These are phyloP conservation scores for Kandelia obovata DNA, from an alignment of 345 rosid genomes.

Conservation along the genomic window DNA sequence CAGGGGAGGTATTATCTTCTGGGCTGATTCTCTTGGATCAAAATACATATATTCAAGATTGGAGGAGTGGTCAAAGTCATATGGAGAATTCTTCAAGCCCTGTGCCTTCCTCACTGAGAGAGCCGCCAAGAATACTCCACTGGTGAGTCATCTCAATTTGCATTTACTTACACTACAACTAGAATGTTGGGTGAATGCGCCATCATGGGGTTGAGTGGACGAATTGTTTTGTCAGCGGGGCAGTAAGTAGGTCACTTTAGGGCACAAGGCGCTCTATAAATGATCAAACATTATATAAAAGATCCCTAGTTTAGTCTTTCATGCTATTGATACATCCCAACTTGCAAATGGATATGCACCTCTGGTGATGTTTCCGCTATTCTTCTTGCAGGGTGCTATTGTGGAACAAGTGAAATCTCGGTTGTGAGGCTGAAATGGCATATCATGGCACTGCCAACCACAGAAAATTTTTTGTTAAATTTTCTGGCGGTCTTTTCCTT, in stretches of 20 bases:
- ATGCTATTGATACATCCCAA: neutral
- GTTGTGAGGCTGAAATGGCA: constrained; percentile 17
- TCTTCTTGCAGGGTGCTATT: constrained; percentile 60
- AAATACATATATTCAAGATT: constrained; percentile 46
- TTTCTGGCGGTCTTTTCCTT: neutral
- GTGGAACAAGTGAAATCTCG: constrained; percentile 28
- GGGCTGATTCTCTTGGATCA: constrained; percentile 52
- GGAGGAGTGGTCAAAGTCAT: constrained; percentile 71
- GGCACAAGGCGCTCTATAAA: neutral
- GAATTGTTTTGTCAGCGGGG: neutral
- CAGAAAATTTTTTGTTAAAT: neutral
- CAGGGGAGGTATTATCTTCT: constrained; percentile 94
- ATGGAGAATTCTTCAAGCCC: constrained; percentile 92
- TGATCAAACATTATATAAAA: neutral
- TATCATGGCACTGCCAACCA: neutral
- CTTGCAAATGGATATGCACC: neutral
- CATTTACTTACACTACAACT: neutral
- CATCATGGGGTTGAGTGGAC: neutral
- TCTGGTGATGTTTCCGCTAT: constrained; percentile 4
- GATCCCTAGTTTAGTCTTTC: neutral
- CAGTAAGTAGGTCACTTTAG: no score
- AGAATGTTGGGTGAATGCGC: neutral
- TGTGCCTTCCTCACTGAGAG: constrained; percentile 78
- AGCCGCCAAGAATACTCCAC: constrained; percentile 55
- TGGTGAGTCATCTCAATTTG: constrained; percentile 22